Evolutionary conservation across 2,329 filamentous ascomycete genomes (phyloP).

Genomic region (Claviceps purpurea): DNA sequence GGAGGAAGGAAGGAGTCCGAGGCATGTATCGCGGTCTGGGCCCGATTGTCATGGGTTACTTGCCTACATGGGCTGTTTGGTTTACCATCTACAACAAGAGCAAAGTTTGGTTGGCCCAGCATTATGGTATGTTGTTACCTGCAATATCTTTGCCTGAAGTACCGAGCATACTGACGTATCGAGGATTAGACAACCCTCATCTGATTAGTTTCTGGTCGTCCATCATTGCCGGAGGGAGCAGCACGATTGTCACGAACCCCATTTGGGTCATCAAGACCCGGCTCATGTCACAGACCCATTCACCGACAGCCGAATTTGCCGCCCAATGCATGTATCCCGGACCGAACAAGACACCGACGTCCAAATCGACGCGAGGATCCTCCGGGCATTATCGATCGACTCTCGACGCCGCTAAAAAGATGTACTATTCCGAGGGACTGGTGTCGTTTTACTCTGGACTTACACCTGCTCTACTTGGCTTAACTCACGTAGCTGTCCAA

Average conservation of each 20-base stretch:
- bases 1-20: conserved; percentile 72
- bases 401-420: conserved; percentile 82
- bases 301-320: conserved; percentile 31
- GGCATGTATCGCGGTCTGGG: conserved; percentile 90
- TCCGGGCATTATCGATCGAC: conserved; percentile 89
- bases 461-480: conserved; percentile 76
- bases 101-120: conserved; percentile 57
- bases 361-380: conserved; percentile 42
- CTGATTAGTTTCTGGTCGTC: conserved; percentile 79
- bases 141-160: neutral
- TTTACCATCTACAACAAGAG: conserved; percentile 91
- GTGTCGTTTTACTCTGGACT: conserved; percentile 90
- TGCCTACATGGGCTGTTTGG: conserved; percentile 97
- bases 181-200: conserved; percentile 52
- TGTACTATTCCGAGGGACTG: conserved; percentile 85
- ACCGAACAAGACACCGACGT: conserved; percentile 39
- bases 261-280: conserved; percentile 99
- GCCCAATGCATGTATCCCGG: conserved; percentile 33
- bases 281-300: conserved; percentile 80
- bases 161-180: neutral
- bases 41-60: conserved; percentile 87
- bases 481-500: conserved; percentile 93
- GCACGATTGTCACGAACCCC: conserved; percentile 87
- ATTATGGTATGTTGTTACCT: conserved; percentile 38
- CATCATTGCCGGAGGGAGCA: conserved; percentile 79